Conservation (phyloP, 179 eudicot genomes). For the Amaranthus tricolor region DNA sequence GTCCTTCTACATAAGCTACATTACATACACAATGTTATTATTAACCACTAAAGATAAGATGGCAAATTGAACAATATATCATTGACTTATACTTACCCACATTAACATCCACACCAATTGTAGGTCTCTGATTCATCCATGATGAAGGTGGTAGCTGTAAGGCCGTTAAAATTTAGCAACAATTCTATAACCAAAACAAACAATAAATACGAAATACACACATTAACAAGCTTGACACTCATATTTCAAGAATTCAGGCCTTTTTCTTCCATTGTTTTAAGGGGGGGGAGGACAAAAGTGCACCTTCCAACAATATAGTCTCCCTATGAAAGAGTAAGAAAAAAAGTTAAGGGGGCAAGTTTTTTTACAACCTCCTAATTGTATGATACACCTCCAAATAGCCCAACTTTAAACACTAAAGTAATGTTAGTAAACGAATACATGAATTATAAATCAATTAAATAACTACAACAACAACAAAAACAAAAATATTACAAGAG, state of each 20-base stretch:
- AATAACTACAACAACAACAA: not conserved
- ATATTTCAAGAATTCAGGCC: too few relatives aligned
- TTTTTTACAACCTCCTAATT: not conserved
- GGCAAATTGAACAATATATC: not conserved
- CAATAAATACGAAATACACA: not conserved
- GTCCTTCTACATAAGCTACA: slow-evolving; percentile 84
- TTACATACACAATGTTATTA: slow-evolving; percentile 1
- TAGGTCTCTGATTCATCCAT: slow-evolving; percentile 82
- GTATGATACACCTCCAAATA: not conserved
- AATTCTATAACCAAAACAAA: slow-evolving; percentile 13
- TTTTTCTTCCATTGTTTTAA: not conserved
- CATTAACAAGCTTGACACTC: not conserved
- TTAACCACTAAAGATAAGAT: not conserved
- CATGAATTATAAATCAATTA: too few relatives aligned
- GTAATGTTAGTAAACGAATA: too few relatives aligned
- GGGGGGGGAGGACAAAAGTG: too few relatives aligned
- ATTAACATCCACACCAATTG: slow-evolving; percentile 69
- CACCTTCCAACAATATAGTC: too few relatives aligned
- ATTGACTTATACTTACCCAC: slow-evolving; percentile 55
- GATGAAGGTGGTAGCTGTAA: slow-evolving; percentile 80
- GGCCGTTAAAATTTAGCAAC: slow-evolving; percentile 18
- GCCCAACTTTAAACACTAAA: not conserved
- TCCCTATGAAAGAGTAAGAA: too few relatives aligned
- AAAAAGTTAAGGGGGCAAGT: not conserved
- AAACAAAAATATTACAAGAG: not conserved